Evolutionary conservation across 2,329 filamentous ascomycete species (phyloP).

Genomic region (Fusarium avenaceum): DNA sequence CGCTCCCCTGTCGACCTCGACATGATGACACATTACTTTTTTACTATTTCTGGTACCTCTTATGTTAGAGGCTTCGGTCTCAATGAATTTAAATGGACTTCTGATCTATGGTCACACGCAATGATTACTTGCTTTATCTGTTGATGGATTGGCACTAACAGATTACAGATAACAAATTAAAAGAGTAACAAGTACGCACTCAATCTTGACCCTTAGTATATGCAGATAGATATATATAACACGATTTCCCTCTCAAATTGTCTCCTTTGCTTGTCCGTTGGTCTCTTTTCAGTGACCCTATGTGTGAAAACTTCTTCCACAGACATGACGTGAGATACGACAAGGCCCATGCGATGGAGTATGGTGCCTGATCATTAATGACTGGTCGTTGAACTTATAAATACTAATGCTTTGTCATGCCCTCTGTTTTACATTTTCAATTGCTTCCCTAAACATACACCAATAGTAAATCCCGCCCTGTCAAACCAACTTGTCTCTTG

Average conservation of each 20-base stretch:
- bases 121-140: constrained; percentile 18
- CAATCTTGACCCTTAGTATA: neutral
- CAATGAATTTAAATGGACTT: constrained; percentile 89
- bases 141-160: constrained; percentile 39
- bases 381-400: constrained; percentile 25
- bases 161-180: constrained; percentile 25
- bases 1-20: constrained; percentile 45
- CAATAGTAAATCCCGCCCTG: constrained; percentile 40
- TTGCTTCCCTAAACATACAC: constrained; percentile 42
- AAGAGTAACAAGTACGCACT: too few species aligned
- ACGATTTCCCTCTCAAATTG: neutral
- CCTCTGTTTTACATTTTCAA: constrained; percentile 51
- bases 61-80: constrained; percentile 81
- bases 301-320: neutral
- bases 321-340: neutral
- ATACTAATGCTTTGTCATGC: constrained; percentile 39
- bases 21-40: constrained; percentile 80
- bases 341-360: neutral
- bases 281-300: neutral
- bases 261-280: neutral
- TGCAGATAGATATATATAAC: neutral
- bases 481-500: constrained; percentile 22
- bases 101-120: constrained; percentile 66
- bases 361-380: neutral
- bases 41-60: constrained; percentile 96